Conservation (phyloP, 78 protist species). For the Dictyostelium purpureum region DNA sequence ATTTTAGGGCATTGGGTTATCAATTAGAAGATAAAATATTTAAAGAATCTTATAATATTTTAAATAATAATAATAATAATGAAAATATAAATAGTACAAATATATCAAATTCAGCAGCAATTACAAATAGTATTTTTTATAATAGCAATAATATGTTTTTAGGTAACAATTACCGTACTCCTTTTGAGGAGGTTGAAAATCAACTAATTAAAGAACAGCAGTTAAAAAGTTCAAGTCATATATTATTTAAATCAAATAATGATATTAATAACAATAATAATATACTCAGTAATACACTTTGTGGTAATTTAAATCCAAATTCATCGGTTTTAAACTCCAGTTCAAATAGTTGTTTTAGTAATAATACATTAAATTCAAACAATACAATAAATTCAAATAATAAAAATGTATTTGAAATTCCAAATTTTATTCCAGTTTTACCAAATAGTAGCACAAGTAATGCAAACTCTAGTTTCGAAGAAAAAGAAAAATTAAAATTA, state of each 20-base stretch:
- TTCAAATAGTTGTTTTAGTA: no score
- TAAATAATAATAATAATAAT: neutral
- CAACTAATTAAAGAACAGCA: slow-evolving; percentile 5
- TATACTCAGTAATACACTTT: neutral
- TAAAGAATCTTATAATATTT: neutral
- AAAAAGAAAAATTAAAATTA: slow-evolving; percentile 7
- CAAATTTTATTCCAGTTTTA: no score
- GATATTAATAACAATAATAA: neutral
- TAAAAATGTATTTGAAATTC: no score
- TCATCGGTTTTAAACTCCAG: neutral
- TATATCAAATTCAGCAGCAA: neutral
- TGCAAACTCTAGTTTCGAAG: no score
- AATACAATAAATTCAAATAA: no score
- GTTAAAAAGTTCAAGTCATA: neutral
- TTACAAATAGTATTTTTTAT: no score
- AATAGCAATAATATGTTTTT: no score
- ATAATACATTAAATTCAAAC: no score
- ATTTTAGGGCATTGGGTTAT: slow-evolving; percentile 41
- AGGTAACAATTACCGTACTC: no score
- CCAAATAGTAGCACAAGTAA: no score
- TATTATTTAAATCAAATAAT: neutral
- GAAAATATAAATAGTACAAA: neutral
- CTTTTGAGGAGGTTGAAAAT: neutral
- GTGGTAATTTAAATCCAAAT: neutral
- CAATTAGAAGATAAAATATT: slow-evolving; percentile 1